These are phyloP conservation scores for Mycena epipterygia DNA, from an alignment of 768 basidiomycete genomes.

Conservation along the genomic window DNA sequence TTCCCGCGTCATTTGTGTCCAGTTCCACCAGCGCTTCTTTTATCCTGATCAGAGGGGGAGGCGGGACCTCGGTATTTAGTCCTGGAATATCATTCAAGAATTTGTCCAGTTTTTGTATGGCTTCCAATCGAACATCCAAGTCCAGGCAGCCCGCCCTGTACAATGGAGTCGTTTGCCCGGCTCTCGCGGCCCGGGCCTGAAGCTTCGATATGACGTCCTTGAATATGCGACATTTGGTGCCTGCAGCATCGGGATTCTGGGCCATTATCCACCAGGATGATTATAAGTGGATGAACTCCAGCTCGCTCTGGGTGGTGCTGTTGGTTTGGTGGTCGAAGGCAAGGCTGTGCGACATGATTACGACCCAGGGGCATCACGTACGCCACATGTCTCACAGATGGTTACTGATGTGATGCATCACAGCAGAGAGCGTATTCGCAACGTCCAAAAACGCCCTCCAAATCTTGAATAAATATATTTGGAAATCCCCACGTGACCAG, in stretches of 20 bases:
- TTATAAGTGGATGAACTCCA: constrained; percentile 4
- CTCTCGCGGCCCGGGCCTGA: constrained; percentile 5
- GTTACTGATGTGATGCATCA: too few relatives aligned
- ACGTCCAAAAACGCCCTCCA: too few relatives aligned
- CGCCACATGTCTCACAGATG: background rate
- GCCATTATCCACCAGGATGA: constrained; percentile 3
- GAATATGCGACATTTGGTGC: constrained; percentile 8
- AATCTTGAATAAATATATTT: too few relatives aligned
- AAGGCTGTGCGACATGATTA: background rate
- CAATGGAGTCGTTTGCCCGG: background rate
- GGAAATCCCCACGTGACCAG: too few relatives aligned
- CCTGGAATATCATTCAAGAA: constrained; percentile 5
- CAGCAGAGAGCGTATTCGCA: too few relatives aligned
- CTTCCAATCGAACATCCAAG: background rate
- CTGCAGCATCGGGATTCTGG: constrained; percentile 8
- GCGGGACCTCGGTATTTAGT: constrained; percentile 9
- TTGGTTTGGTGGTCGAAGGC: background rate
- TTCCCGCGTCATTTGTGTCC: constrained; percentile 4
- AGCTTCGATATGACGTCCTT: constrained; percentile 3
- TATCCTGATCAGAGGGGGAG: constrained; percentile 1
- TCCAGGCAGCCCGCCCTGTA: background rate
- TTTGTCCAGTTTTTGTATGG: constrained; percentile 1
- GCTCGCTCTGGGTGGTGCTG: constrained; percentile 5
- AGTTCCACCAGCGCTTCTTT: constrained; percentile 6
- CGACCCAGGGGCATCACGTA: background rate